These are phyloP conservation scores for Macadamia tetraphylla DNA, from an alignment of 164 flowering plant genomes.

Conservation along the genomic window DNA sequence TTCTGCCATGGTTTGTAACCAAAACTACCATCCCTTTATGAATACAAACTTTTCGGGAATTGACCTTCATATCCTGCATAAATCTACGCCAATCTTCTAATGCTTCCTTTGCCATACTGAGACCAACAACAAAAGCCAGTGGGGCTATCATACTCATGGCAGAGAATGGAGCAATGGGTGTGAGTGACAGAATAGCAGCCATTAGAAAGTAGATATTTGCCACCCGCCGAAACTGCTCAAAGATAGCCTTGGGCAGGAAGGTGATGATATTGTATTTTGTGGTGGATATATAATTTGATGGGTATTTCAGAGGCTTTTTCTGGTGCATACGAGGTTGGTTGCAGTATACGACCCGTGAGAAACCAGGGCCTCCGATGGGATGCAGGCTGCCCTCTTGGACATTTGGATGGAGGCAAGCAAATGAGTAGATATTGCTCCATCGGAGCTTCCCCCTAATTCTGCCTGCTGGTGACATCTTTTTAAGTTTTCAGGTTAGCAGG, in stretches of 20 bases:
- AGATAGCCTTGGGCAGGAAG: conserved; percentile 82
- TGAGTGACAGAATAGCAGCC: conserved; percentile 67
- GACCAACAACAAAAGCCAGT: conserved; percentile 83
- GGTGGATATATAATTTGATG: conserved; percentile 74
- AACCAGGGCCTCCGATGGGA: conserved; percentile 67
- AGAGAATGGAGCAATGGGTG: conserved; percentile 69
- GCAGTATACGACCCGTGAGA: conserved; percentile 64
- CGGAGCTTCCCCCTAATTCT: conserved; percentile 34
- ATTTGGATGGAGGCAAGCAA: conserved; percentile 34
- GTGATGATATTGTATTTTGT: conserved; percentile 81
- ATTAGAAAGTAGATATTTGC: conserved; percentile 91
- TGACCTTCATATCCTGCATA: conserved; percentile 84
- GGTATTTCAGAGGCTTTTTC: conserved; percentile 54
- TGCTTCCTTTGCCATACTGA: conserved; percentile 95
- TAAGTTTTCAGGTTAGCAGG: conserved; percentile 12
- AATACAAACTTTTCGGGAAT: conserved; percentile 50
- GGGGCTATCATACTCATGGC: conserved; percentile 93
- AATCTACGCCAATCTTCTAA: conserved; percentile 91
- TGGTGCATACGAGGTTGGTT: conserved; percentile 63
- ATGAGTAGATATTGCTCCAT: conserved; percentile 43
- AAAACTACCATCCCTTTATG: conserved; percentile 64
- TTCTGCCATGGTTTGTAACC: conserved; percentile 58
- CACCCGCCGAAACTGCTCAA: conserved; percentile 94
- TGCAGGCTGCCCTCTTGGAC: conserved; percentile 34
- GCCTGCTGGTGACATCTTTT: conserved; percentile 21